Evolutionary conservation across 495 filamentous ascomycete species (phyloP).

Genomic region (Neurospora sp.): DNA sequence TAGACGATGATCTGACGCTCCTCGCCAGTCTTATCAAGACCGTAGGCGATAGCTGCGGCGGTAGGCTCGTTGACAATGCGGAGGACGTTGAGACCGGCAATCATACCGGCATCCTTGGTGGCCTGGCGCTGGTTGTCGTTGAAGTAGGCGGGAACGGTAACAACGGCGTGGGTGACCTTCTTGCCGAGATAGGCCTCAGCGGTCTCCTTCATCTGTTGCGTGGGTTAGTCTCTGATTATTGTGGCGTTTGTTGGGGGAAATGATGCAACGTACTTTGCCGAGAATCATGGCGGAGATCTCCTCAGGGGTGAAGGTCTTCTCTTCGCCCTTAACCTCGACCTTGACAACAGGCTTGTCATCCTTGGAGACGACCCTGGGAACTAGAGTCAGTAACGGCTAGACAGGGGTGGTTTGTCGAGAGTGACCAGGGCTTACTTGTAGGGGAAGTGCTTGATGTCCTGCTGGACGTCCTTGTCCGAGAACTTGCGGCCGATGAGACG

Average conservation of each 20-base stretch:
- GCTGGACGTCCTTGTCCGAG: conserved; percentile 74
- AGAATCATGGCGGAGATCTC: conserved; percentile 83
- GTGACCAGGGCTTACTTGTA: conserved; percentile 45
- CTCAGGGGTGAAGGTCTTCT: conserved; percentile 76
- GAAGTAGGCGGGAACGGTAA: conserved; percentile 98
- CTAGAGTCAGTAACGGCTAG: conserved; percentile 4
- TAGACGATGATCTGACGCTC: conserved; percentile 92
- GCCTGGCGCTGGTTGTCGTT: conserved; percentile 98
- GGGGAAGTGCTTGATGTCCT: conserved; percentile 82
- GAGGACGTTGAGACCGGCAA: conserved; percentile 91
- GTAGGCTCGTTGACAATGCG: conserved; percentile 96
- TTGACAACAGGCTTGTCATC: conserved; percentile 73
- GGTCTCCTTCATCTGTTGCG: conserved; percentile 79
- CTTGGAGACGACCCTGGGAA: conserved; percentile 52
- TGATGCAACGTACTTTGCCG: conserved; percentile 40
- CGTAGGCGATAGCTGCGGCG: conserved; percentile 79
- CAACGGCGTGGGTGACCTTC: conserved; percentile 93
- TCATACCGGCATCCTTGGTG: conserved; percentile 93
- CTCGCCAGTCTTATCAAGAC: conserved; percentile 74
- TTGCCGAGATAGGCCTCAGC: conserved; percentile 89
- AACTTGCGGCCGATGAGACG: conserved; percentile 87
- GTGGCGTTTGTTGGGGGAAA: conserved; percentile 2
- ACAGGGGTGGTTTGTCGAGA: background rate
- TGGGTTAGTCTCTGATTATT: conserved; percentile 4
- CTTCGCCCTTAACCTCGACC: conserved; percentile 62